Evolutionary conservation across 768 basidiomycete species (phyloP).

Genomic region (Myochromella boudieri): DNA sequence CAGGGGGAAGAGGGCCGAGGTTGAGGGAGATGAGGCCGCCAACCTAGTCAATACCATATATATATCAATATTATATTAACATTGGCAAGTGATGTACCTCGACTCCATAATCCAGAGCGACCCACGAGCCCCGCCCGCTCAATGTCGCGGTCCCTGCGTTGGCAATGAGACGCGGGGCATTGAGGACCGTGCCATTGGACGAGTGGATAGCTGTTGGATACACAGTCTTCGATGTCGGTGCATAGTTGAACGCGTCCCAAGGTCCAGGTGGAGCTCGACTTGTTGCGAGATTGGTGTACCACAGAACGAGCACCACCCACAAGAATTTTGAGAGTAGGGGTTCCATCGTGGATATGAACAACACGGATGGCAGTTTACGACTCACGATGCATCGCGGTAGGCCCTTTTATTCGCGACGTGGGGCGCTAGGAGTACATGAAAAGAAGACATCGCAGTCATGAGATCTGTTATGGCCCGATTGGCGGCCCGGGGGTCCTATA

Average conservation of each 20-base stretch:
- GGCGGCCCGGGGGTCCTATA: conserved; percentile 7
- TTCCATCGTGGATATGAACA: background rate
- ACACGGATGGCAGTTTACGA: background rate
- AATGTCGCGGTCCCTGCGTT: conserved; percentile 39
- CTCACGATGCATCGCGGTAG: background rate
- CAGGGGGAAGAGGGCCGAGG: conserved; percentile 31
- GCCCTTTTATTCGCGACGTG: background rate
- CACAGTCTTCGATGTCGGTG: conserved; percentile 46
- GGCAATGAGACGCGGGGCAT: conserved; percentile 31
- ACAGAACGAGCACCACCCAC: background rate
- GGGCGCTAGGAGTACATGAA: too few species aligned
- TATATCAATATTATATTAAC: too few species aligned
- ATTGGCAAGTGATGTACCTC: too few species aligned
- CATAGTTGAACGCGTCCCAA: conserved; percentile 55
- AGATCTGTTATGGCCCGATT: background rate
- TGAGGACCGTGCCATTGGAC: conserved; percentile 32
- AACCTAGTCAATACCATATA: conserved; percentile 39
- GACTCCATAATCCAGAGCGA: conserved; percentile 55
- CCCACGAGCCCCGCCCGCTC: conserved; percentile 39
- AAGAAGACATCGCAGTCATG: conserved; percentile 7
- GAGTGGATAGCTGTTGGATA: conserved; percentile 41
- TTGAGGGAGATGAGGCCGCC: conserved; percentile 53
- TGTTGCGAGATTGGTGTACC: background rate
- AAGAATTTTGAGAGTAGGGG: background rate
- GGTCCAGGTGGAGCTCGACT: conserved; percentile 43